Percentiles rank a stretch among this genome's conserved stretches.
Conservation (phyloP, 2,329 filamentous ascomycete genomes). For the Colletotrichum sp. region DNA sequence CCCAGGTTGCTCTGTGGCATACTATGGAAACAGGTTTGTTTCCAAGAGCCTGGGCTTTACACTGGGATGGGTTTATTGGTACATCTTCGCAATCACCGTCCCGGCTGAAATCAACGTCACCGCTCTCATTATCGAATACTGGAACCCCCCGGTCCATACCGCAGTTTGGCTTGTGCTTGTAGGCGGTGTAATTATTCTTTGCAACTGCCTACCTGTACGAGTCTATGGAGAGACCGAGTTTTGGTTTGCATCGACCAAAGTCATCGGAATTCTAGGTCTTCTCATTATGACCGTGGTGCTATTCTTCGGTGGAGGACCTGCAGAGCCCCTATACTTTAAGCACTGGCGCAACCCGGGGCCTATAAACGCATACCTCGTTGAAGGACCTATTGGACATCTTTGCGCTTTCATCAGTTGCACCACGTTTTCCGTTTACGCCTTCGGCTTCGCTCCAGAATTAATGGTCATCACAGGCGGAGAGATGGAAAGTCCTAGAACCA, state of each 20-base stretch:
- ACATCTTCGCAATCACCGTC: slow-evolving; percentile 45
- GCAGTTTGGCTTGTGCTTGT: slow-evolving; percentile 23
- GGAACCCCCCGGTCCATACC: slow-evolving; percentile 14
- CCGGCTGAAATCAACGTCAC: slow-evolving; percentile 29
- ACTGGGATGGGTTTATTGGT: slow-evolving; percentile 67
- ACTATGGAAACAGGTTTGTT: slow-evolving; percentile 44
- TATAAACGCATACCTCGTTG: neutral
- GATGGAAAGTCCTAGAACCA: slow-evolving; percentile 49
- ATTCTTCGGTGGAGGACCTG: slow-evolving; percentile 19
- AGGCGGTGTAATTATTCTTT: slow-evolving; percentile 14
- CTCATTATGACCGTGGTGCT: slow-evolving; percentile 63
- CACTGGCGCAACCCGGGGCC: slow-evolving; percentile 14
- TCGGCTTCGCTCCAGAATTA: slow-evolving; percentile 23
- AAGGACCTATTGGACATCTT: slow-evolving; percentile 21
- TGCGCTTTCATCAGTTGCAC: slow-evolving; percentile 21
- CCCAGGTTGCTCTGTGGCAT: neutral
- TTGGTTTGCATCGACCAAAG: slow-evolving; percentile 59
- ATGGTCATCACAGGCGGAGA: slow-evolving; percentile 27
- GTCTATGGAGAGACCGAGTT: slow-evolving; percentile 62
- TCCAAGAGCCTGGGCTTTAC: slow-evolving; percentile 60
- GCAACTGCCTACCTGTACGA: slow-evolving; percentile 13
- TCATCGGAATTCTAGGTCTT: slow-evolving; percentile 61
- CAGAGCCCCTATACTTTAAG: slow-evolving; percentile 21
- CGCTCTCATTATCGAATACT: slow-evolving; percentile 25
- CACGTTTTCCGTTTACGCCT: slow-evolving; percentile 24